Evolutionary conservation across 1,139 yeast species (phyloP), one percentile per base, ranked within the genome.

Genomic region (Hansenula sp.): DNA sequence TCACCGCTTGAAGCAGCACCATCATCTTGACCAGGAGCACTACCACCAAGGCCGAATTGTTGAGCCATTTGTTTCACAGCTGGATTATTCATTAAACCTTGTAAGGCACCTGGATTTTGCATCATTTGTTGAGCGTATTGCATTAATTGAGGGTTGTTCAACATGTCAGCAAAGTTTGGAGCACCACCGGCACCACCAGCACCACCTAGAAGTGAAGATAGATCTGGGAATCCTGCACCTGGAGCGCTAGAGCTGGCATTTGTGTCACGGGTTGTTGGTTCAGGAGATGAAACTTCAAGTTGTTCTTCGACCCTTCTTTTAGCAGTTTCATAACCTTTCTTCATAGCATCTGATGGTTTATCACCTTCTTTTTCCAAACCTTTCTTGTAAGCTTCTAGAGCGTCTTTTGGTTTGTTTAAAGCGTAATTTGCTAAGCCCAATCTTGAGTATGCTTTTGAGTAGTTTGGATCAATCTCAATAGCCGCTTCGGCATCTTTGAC

Each of bases 71-170:
- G 82, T 56, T 76, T 77, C 18, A 86, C 58, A 53, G 80, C 79
- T 21, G 97, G 97, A 61, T 88, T 86, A 62, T 68, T 78, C 89
- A 90, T 80, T 61, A 90, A 68, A 42, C 80, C 79, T 48, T 69
- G 73, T 70, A 90, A 68, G 37, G 95, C 90, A 34, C 69, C 75
- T 26, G 97, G 97, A 61, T 90, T 82, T 45, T 80, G 78, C 96
- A 90, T 89, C 84, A 92, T 77, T 59, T 79, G 79, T 62, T 88
- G 94, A 31, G 97, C 97, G 57, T 95, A 94, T 66, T 85, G 88
- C 87, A 83, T 83, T 45, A 92, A 63, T 63, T 82, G 89, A 16
- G 97, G 97, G 65, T 90, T 88, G 66, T 77, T 82, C 82, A 92
- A 73, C 69, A 90, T 65, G 17, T 79, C 79, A 13, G 72, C 59